Evolutionary conservation across 441 rosid genomes (phyloP), one percentile per base, ranked within the genome.

Genomic region (Breynia disticha): DNA sequence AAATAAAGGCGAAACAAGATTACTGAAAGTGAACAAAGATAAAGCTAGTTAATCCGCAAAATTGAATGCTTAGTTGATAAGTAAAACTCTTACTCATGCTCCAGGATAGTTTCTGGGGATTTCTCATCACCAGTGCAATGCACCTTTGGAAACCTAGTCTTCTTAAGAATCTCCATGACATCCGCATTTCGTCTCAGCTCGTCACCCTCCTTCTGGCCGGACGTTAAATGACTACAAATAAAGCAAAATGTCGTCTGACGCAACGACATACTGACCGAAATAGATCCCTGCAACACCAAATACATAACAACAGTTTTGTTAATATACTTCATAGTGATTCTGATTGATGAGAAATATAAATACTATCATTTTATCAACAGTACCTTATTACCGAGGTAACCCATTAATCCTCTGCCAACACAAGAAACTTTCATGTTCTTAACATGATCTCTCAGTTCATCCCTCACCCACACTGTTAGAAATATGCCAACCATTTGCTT

Each of bases 401-500:
- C 90, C 98, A 87, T 82, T 67, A 91, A 80, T 48, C 98, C 98
- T 78, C 88, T 80, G 52, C 98, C 96, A 8, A 88, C 82, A 2
- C 95, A 74, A 48, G 78, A 79, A 48, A 82, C 65, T 57, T 94
- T 80, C 61, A 87, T 87, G 61, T 91, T 96, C 28, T 79, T 89
- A 60, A 91, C 73, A 55, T 85, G 80, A 37, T 89, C 93, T 51
- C 83, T 74, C 73, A 87, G 70, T 67, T 87, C 94, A 43, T 60
- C 80, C 56, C 87, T 64, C 35, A 76, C 95, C 98, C 98, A 87
- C n/a, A 91, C 75, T 0, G 95, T 76, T 1, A 87, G 73, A 69
- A 91, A 91, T 52, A 91, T 65, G 16, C 96, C 98, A 12, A 91
- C 98, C 96, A 91, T 86, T 63, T 91, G 95, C 80, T 88, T 91